Conservation (phyloP, 2,329 filamentous ascomycete species). For the Diplodia sapinea region DNA sequence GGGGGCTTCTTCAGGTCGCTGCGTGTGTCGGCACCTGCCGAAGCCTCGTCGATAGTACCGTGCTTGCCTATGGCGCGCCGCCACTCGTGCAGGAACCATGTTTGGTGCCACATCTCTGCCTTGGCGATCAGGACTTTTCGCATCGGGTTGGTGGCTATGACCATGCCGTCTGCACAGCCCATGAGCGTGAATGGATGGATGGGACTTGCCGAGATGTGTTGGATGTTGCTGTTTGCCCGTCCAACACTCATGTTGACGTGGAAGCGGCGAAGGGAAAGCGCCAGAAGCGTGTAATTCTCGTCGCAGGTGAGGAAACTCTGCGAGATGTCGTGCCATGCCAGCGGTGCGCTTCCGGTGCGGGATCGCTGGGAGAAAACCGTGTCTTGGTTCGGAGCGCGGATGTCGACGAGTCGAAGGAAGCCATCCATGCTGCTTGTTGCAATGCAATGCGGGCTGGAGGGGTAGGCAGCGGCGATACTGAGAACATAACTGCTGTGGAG, state of each 20-base stretch:
- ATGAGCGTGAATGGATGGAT: slow-evolving; percentile 62
- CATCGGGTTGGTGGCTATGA: slow-evolving; percentile 59
- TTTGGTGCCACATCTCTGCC: slow-evolving; percentile 59
- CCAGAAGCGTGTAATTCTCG: slow-evolving; percentile 59
- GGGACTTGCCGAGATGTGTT: slow-evolving; percentile 55
- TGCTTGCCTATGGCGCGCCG: slow-evolving; percentile 35
- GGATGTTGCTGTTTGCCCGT: slow-evolving; percentile 46
- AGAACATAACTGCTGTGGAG: slow-evolving; percentile 57
- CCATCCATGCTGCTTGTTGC: slow-evolving; percentile 62
- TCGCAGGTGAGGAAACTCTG: slow-evolving; percentile 62
- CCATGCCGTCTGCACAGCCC: slow-evolving; percentile 59
- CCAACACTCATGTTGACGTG: slow-evolving; percentile 53
- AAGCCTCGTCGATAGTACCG: slow-evolving; percentile 8
- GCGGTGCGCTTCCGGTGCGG: slow-evolving; percentile 55
- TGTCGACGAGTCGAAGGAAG: slow-evolving; percentile 60
- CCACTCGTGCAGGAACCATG: slow-evolving; percentile 66
- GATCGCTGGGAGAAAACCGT: slow-evolving; percentile 54
- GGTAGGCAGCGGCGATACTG: slow-evolving; percentile 57
- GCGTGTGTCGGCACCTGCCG: slow-evolving; percentile 15
- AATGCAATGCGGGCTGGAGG: slow-evolving; percentile 59
- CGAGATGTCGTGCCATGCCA: slow-evolving; percentile 62
- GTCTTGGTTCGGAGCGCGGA: slow-evolving; percentile 55
- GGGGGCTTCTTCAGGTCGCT: slow-evolving; percentile 10
- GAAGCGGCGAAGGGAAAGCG: slow-evolving; percentile 59
- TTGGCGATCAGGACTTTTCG: slow-evolving; percentile 58